Evolutionary conservation across 2,329 filamentous ascomycete species (phyloP), one percentile per base, ranked within the genome.

Genomic region (Colletotrichum aenigma): DNA sequence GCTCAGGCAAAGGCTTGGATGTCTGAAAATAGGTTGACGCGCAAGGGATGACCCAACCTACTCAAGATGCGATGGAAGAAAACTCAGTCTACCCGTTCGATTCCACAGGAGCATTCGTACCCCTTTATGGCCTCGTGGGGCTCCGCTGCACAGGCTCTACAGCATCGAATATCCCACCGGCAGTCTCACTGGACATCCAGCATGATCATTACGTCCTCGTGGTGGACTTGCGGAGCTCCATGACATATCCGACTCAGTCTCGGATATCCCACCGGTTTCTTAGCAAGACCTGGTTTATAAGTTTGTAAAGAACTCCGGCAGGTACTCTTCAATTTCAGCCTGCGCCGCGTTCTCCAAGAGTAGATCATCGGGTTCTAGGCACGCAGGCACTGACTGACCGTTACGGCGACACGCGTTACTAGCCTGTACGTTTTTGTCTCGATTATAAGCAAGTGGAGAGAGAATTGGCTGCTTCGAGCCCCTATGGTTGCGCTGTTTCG

Each of bases 371-470:
- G 18, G 12, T 52, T 21, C n/a, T 13, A 52, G 43, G 43, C n/a
- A 1, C 0, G 43, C 43, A 0, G n/a, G 0, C 38, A 0, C 38
- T 18, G 38, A n/a, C 18, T 43, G 38, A 18, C 18, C 38, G 1
- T 0, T 43, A 43, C 2, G 8, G 1, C 38, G 1, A 21, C n/a
- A 52, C 12, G n/a, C 43, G 38, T n/a, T 2, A 38, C 15, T 16
- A 38, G 2, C 15, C 36, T 38, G 2, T 34, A 34, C 12, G 32
- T 13, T 13, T 5, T 15, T 38, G 38, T 12, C 9, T 12, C 1
- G 18, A 48, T 48, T 48, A 4, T n/a, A 48, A 0, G 9, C 18
- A 48, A n/a, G 38, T 21, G 38, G 18, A 0, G 3, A 3, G 38
- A 0, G 8, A n/a, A 0, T 12, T n/a, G 38, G 18, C 38, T 48